A percentile compares a stretch with the other conserved stretches of the same genome.
These are phyloP conservation scores for Marasmius tenuissimus DNA, from an alignment of 1,284 basidiomycete species.

Conservation along the genomic window DNA sequence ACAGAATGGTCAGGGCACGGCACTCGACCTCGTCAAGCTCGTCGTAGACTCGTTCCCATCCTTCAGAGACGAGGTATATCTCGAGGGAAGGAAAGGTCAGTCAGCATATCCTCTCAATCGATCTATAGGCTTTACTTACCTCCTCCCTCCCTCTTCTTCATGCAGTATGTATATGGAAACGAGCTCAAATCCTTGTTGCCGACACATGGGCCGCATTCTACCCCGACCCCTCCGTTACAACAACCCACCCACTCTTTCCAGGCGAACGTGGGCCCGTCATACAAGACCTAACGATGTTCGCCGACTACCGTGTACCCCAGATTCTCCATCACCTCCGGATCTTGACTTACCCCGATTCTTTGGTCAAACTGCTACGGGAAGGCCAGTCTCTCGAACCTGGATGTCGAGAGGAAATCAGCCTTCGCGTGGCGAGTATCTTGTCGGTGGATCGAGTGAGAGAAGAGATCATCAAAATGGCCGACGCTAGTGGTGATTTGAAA, in stretches of 20 bases:
- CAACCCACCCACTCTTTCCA: conserved; percentile 70
- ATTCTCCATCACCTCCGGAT: conserved; percentile 78
- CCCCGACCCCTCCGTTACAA: conserved; percentile 39
- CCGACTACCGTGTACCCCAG: conserved; percentile 85
- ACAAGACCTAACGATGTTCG: conserved; percentile 79
- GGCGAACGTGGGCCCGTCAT: conserved; percentile 52
- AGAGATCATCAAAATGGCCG: conserved; percentile 41
- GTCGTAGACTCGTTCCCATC: conserved; percentile 70
- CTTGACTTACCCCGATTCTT: conserved; percentile 60
- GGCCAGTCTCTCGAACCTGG: conserved; percentile 51
- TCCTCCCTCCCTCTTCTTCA: no score
- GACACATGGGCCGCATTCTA: conserved; percentile 84
- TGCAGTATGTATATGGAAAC: conserved; percentile 78
- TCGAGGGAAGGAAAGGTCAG: conserved; percentile 57
- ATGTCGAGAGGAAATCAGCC: conserved; percentile 65
- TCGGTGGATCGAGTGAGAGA: conserved; percentile 70
- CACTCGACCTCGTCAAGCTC: conserved; percentile 71
- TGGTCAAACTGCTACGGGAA: conserved; percentile 47
- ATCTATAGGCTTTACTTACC: not conserved
- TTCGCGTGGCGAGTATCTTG: conserved; percentile 73
- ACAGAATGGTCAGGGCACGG: conserved; percentile 54
- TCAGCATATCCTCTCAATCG: no score
- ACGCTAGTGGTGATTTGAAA: conserved; percentile 12
- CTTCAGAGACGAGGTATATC: conserved; percentile 69
- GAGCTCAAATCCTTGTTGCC: conserved; percentile 82